Evolutionary conservation across 2,329 filamentous ascomycete species (phyloP), one percentile per base, ranked within the genome.

Genomic region (Volutella citrinella): DNA sequence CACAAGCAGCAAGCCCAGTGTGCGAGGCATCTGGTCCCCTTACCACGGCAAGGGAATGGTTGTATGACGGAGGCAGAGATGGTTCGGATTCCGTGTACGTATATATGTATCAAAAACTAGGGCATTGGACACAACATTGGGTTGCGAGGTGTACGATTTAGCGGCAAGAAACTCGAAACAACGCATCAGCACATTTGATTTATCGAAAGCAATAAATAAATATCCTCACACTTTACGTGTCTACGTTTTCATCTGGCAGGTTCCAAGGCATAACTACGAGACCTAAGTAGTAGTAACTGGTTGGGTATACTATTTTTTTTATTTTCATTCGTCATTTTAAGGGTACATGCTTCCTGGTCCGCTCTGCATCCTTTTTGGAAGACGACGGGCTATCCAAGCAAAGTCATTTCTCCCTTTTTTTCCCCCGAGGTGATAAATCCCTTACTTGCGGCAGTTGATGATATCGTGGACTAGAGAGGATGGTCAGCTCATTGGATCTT

Each of bases 1-100:
- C 31, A 70, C 66, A 44, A 82, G 78, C 61, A 72, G 74, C 57
- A 82, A 76, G 57, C 67, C 75, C 45, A 81, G 78, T 64, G 80
- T 85, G 32, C 74, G 81, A 69, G 81, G 81, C 47, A 66, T 85
- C 42, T 85, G 81, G 80, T 81, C 76, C 60, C 81, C 81, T 29
- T 84, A 82, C 58, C 81, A 85, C 58, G 77, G 79, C 44, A 68
- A 69, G 36, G 74, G 74, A 18, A 66, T 73, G 64, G 51, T 59
- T 43, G 74, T 80, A 46, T 79, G 65, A 60, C 34, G 14, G 28
- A 14, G 11, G 31, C 25, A 36, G 14, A 10, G 7, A 14, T 14
- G 14, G 10, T 17, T 28, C 45, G 18, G 30, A 27, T 42, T 42
- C 32, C 32, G 30, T 52, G 46, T 55, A 49, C 34, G 37, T 56